These are phyloP conservation scores for Clathrus columnatus DNA, from an alignment of 768 basidiomycete species.

Conservation along the genomic window DNA sequence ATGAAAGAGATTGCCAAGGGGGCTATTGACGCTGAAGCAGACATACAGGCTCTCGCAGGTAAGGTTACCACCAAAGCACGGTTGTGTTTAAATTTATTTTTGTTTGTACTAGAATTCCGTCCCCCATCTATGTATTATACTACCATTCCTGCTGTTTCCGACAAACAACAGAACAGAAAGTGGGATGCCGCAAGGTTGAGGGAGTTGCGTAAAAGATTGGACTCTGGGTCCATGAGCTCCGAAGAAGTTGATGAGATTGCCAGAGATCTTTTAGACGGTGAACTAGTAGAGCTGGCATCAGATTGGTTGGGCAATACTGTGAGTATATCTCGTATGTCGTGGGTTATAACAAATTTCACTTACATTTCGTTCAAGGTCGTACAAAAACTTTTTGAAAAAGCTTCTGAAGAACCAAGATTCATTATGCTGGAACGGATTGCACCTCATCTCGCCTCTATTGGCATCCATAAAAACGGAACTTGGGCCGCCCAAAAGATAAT, in stretches of 20 bases:
- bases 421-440: slow-evolving; percentile 91
- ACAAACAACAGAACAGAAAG: slow-evolving; percentile 74
- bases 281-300: slow-evolving; percentile 89
- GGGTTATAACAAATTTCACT: neutral
- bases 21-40: slow-evolving; percentile 66
- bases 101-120: slow-evolving; percentile 61
- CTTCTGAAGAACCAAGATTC: slow-evolving; percentile 65
- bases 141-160: slow-evolving; percentile 83
- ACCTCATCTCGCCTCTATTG: slow-evolving; percentile 93
- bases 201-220: slow-evolving; percentile 88
- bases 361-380: slow-evolving; percentile 56
- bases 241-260: slow-evolving; percentile 90
- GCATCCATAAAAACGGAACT: slow-evolving; percentile 98
- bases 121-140: slow-evolving; percentile 95
- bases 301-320: slow-evolving; percentile 99
- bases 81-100: neutral
- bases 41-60: slow-evolving; percentile 84
- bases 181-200: slow-evolving; percentile 93
- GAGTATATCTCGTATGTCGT: slow-evolving; percentile 17
- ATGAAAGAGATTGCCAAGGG: slow-evolving; percentile 86
- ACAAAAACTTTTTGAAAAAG: slow-evolving; percentile 93
- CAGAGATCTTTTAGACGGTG: slow-evolving; percentile 84
- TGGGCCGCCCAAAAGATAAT: slow-evolving; percentile 99
- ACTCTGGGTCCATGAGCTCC: slow-evolving; percentile 74
- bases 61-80: slow-evolving; percentile 22